Evolutionary conservation across 768 basidiomycete species (phyloP).

Genomic region (Termitomyces sp.): DNA sequence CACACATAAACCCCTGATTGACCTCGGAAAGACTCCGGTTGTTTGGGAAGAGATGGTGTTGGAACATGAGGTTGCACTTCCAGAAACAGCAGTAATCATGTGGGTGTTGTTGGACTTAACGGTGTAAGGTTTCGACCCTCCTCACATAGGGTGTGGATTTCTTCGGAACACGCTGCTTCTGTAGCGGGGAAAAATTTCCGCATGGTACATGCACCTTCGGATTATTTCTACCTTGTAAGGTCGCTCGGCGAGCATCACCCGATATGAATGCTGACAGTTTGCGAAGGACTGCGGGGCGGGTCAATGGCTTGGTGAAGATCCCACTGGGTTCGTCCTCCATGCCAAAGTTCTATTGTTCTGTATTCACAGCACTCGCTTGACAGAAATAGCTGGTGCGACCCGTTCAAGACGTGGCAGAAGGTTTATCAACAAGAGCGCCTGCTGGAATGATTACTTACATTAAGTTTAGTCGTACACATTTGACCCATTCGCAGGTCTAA

Average conservation of each 20-base stretch:
- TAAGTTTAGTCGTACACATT: slow-evolving; percentile 54
- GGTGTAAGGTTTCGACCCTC: neutral
- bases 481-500: slow-evolving; percentile 60
- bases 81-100: slow-evolving; percentile 51
- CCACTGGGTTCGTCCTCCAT: slow-evolving; percentile 28
- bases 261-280: neutral
- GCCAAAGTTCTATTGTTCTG: no score
- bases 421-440: slow-evolving; percentile 23
- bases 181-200: slow-evolving; percentile 56
- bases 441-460: neutral
- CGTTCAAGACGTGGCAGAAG: slow-evolving; percentile 78
- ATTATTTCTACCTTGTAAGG: slow-evolving; percentile 72
- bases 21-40: slow-evolving; percentile 63
- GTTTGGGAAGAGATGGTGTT: slow-evolving; percentile 84
- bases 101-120: slow-evolving; percentile 23
- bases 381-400: slow-evolving; percentile 69
- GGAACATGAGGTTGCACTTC: slow-evolving; percentile 38
- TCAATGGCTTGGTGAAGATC: slow-evolving; percentile 55
- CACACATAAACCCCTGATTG: slow-evolving; percentile 49
- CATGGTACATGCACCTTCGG: slow-evolving; percentile 66
- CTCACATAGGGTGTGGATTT: slow-evolving; percentile 63
- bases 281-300: slow-evolving; percentile 65
- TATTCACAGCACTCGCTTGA: neutral
- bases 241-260: neutral
- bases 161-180: slow-evolving; percentile 48